phyloP scores from a whole-genome alignment of 2,329 filamentous ascomycete genomes.

The Pseudogymnoascus sp. region DNA sequence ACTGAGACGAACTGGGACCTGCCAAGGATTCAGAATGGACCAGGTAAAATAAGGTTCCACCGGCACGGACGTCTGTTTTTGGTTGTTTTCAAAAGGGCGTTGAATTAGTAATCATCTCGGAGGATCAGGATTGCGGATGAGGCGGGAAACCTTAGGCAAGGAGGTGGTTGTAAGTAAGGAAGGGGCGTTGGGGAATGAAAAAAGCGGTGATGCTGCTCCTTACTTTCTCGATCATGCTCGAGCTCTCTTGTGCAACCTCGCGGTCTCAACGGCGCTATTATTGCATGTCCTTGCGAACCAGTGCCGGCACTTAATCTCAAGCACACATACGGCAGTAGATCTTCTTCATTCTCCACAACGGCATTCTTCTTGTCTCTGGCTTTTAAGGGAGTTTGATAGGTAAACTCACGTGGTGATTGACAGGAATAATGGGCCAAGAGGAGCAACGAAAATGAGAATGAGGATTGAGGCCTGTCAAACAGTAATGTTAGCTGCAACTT shows the following conservation, averaged over 20 bases:
- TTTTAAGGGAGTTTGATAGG: neutral
- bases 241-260: neutral
- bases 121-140: neutral
- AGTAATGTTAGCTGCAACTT: neutral
- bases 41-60: neutral
- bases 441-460: neutral
- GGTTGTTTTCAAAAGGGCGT: neutral
- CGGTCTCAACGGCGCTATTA: neutral
- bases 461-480: neutral
- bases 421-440: neutral
- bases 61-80: neutral
- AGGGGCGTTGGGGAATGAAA: neutral
- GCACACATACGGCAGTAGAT: neutral
- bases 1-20: neutral
- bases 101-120: neutral
- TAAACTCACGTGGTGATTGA: neutral
- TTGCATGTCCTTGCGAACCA: neutral
- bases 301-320: neutral
- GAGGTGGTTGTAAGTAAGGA: neutral
- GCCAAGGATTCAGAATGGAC: neutral
- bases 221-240: neutral
- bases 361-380: neutral
- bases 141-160: neutral
- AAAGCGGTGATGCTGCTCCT: neutral
- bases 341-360: neutral